A percentile compares a stretch with the other conserved stretches of the same genome.
phyloP scores from a whole-genome alignment of 2,329 filamentous ascomycete species.

The Alternaria ethzedia region DNA sequence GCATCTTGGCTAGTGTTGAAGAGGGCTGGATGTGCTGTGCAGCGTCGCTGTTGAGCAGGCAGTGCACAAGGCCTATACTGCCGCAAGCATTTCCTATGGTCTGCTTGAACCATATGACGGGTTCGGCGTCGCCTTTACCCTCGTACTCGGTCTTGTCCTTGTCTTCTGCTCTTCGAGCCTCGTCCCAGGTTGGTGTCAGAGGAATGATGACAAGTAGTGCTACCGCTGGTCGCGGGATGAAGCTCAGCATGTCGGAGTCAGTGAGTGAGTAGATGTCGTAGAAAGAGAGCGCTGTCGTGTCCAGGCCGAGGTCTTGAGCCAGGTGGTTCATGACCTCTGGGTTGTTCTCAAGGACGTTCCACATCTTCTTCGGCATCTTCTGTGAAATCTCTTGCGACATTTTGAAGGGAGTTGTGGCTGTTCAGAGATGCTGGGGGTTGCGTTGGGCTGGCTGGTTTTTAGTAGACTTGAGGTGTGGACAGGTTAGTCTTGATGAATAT shows the following conservation, averaged over 20 bases:
- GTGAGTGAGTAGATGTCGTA: slow-evolving; percentile 62
- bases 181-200: slow-evolving; percentile 44
- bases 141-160: slow-evolving; percentile 52
- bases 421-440: not conserved
- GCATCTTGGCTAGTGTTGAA: slow-evolving; percentile 55
- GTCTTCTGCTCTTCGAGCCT: slow-evolving; percentile 52
- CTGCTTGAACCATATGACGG: slow-evolving; percentile 65
- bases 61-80: slow-evolving; percentile 63
- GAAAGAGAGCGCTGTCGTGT: slow-evolving; percentile 53
- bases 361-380: slow-evolving; percentile 38
- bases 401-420: not conserved
- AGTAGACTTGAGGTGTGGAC: not conserved
- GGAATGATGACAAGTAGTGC: slow-evolving; percentile 63
- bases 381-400: not conserved
- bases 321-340: slow-evolving; percentile 61
- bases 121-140: slow-evolving; percentile 56
- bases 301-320: slow-evolving; percentile 57
- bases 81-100: slow-evolving; percentile 66
- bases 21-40: slow-evolving; percentile 51
- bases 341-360: slow-evolving; percentile 57
- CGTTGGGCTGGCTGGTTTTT: not conserved
- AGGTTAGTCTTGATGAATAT: not conserved
- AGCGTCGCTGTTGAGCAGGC: slow-evolving; percentile 58
- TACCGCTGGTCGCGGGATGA: slow-evolving; percentile 61
- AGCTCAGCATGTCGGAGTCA: slow-evolving; percentile 56